Evolutionary conservation across 148 eudicot genomes (phyloP), one percentile per base, ranked within the genome.

Genomic region (Drosera capensis): DNA sequence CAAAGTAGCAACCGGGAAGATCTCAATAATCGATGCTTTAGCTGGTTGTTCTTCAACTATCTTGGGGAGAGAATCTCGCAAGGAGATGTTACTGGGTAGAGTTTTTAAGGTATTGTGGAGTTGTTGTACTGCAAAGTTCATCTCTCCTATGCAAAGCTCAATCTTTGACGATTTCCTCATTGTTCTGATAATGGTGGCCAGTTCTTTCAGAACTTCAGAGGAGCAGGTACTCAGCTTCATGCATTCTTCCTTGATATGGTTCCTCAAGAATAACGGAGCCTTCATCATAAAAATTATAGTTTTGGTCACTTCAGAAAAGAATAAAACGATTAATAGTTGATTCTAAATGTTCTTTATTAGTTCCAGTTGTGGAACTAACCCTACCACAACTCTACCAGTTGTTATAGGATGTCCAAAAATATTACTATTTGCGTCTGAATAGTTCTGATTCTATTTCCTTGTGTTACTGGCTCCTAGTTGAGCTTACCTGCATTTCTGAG

Each of bases 1-100:
- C 9, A 74, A 9, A 45, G 94, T 72, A 17, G 79, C 86, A 23
- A 88, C 23, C 11, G 92, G 86, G 61, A 88, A 58, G 43, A 80
- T 56, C 43, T 73, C 83, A 51, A 75, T 49, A 36, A 87, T 42
- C 19, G 76, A 48, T 25, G 71, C 49, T 11, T 26, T 18, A 3
- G 25, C 36, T 0, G 37, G 18, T 20, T 47, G 2, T 38, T 30
- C 44, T 30, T 56, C 59, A 43, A 35, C n/a, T 15, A n/a, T n/a
- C 19, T 51, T 19, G 16, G 47, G 7, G n/a, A 15, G 21, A 41
- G 25, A 25, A 9, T 36, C 18, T 20, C 47, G 23, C 9, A 20
- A 18, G 59, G 30, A 23, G 31, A 62, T 25, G 44, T 63, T 51
- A 6, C 25, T 54, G 26, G 87, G 66, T 0, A 81, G 56, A 44